Base-by-base conservation (phyloP, 2,329 filamentous ascomycete genomes). In the Hypoxylon sp. region DNA sequence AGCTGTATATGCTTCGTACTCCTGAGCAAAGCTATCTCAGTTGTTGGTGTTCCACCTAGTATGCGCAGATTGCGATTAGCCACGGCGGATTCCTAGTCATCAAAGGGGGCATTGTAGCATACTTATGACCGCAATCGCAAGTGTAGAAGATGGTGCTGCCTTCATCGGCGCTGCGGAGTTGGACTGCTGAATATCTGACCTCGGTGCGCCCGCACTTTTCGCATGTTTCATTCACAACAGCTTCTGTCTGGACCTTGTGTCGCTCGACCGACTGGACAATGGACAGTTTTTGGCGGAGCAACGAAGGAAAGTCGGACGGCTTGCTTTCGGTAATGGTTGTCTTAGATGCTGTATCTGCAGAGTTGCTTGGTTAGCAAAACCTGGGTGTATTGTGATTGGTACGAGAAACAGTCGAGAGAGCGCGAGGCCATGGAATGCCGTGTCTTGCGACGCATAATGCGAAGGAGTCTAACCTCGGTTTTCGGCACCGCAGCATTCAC, bases 81-180 rank as follows among this genome's bases (percentile, higher is more conserved):
- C 17, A 11, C 9, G 41, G 8, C 21, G 21, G 48, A 23, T 53
- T 26, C 24, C 6, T 21, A 29, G 10, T 17, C 10, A 35, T 23
- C 17, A 2, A 37, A 26, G 23, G 6, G 18, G 33, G 48, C 13
- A 40, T 29, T 40, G 37, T 4, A 29, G 75, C 87, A 68, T 84
- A 93, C 89, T 90, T 93, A 76, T 91, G 81, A 57, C 91, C 91
- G 73, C 93, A 97, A 55, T 92, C 87, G 77, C 93, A 97, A 58
- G 83, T 88, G 77, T 92, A 97, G 71, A 97, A 96, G 51, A 97
- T 86, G 0, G 94, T 97, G 64, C 89, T 91, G 60, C 95, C 95
- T 85, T 98, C 94, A 74, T 99, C 95, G 51, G 94, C 95, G 80
- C 92, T 88, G 67, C 94, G 88, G 69, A 97, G 79, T 74, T 99